Conservation (phyloP, 305 asterid species). For the Euphrasia arctica region DNA sequence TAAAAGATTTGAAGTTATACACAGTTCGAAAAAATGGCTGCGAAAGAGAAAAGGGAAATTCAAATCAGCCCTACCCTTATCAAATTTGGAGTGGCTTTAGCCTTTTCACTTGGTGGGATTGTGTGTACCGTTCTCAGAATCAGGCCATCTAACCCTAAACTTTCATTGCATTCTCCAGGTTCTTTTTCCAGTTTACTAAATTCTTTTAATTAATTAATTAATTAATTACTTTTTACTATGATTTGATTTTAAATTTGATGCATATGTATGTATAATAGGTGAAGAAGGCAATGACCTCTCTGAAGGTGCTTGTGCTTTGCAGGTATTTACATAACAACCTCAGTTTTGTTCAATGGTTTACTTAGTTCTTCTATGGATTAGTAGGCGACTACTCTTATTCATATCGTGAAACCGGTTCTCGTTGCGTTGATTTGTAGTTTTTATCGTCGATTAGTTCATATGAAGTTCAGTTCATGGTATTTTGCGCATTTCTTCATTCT, state of each 20-base stretch:
- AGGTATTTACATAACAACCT: constrained; percentile 20
- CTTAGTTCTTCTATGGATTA: constrained; percentile 4
- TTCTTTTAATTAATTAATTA: neutral
- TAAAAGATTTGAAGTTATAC: constrained; percentile 19
- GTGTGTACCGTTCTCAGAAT: constrained; percentile 55
- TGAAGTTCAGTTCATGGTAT: too few relatives aligned
- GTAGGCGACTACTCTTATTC: constrained; percentile 4
- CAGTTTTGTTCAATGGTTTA: neutral
- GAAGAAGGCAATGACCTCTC: constrained; percentile 18
- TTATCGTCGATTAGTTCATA: too few relatives aligned
- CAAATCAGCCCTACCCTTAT: constrained; percentile 48
- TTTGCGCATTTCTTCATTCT: neutral
- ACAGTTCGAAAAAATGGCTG: constrained; percentile 33
- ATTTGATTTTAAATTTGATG: constrained; percentile 22
- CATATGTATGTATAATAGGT: constrained; percentile 31
- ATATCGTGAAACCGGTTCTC: neutral
- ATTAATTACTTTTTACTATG: too few relatives aligned
- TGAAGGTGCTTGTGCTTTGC: constrained; percentile 28
- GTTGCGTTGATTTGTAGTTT: too few relatives aligned
- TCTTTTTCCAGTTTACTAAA: neutral
- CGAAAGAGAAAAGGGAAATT: constrained; percentile 53
- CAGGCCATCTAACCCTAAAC: constrained; percentile 41
- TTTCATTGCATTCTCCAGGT: constrained; percentile 45
- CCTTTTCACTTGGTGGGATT: constrained; percentile 78
- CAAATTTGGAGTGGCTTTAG: constrained; percentile 72